These are phyloP conservation scores for Umbelopsis sp. DNA, from an alignment of 192 early-diverging fungal genomes.

Conservation along the genomic window DNA sequence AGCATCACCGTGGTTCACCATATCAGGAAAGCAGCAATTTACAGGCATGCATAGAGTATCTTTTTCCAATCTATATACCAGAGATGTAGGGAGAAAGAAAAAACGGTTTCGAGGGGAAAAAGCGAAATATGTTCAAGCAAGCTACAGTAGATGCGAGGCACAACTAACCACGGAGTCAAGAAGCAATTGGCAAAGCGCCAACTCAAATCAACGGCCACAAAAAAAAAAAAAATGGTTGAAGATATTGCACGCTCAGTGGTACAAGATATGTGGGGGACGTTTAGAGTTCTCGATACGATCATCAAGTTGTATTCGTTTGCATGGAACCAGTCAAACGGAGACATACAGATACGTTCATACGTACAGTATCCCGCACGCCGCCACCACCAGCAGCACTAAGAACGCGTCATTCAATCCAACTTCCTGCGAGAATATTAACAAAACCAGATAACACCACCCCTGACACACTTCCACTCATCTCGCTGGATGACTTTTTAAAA, in stretches of 20 bases:
- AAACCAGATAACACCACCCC: background rate
- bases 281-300: background rate
- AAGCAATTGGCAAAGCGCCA: background rate
- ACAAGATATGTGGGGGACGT: too few species aligned
- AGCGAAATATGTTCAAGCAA: too few species aligned
- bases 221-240: background rate
- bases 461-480: constrained; percentile 23
- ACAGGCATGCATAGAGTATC: too few species aligned
- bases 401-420: constrained; percentile 19
- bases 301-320: background rate
- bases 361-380: constrained; percentile 2
- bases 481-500: constrained; percentile 19
- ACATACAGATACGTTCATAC: constrained; percentile 9
- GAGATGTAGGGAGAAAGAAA: too few species aligned
- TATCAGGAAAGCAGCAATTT: too few species aligned
- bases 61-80: too few species aligned
- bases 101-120: too few species aligned
- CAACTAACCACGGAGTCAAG: background rate
- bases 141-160: too few species aligned
- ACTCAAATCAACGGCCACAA: background rate
- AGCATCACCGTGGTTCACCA: too few species aligned
- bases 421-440: constrained; percentile 6
- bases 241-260: too few species aligned
- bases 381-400: constrained; percentile 2
- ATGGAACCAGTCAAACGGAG: constrained; percentile 18